Percentiles rank a stretch among this genome's conserved stretches.
Conservation (phyloP, 225 moss, liverwort and hornwort genomes). For the Sphagnum tenellum region DNA sequence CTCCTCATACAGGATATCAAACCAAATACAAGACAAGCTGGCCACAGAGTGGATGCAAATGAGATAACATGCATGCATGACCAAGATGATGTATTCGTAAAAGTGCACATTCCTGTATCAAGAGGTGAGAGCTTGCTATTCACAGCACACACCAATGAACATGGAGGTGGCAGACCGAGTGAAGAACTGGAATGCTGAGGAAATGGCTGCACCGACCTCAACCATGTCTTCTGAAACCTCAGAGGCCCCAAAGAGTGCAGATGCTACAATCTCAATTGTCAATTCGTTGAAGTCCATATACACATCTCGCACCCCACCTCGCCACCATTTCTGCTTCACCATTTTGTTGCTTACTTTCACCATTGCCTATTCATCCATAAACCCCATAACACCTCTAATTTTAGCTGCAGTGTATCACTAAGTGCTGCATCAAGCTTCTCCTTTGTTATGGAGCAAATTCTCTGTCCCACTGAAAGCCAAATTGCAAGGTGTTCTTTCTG, state of each 20-base stretch:
- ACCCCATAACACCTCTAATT: no score
- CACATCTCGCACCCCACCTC: slow-evolving; percentile 43
- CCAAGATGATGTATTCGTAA: no score
- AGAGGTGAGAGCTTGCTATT: slow-evolving; percentile 6
- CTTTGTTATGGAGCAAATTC: no score
- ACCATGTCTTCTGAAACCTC: slow-evolving; percentile 45
- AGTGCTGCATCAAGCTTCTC: no score
- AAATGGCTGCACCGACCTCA: slow-evolving; percentile 58
- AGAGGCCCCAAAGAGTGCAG: slow-evolving; percentile 46
- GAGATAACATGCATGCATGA: no score
- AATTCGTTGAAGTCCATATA: slow-evolving; percentile 53
- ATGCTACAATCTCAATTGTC: slow-evolving; percentile 54
- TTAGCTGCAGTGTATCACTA: no score
- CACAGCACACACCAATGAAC: slow-evolving; percentile 38
- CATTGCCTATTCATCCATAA: slow-evolving; percentile 31
- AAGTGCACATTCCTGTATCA: no score
- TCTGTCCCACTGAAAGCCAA: no score
- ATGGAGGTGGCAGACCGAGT: slow-evolving; percentile 56
- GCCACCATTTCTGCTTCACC: slow-evolving; percentile 39
- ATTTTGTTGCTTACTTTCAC: slow-evolving; percentile 39
- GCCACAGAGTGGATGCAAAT: no score
- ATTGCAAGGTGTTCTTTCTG: no score
- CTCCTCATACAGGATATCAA: no score
- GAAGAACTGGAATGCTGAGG: slow-evolving; percentile 59
- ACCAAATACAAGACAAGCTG: no score